Base-by-base conservation (phyloP, 164 flowering plant genomes). In the Echeveria elegans region DNA sequence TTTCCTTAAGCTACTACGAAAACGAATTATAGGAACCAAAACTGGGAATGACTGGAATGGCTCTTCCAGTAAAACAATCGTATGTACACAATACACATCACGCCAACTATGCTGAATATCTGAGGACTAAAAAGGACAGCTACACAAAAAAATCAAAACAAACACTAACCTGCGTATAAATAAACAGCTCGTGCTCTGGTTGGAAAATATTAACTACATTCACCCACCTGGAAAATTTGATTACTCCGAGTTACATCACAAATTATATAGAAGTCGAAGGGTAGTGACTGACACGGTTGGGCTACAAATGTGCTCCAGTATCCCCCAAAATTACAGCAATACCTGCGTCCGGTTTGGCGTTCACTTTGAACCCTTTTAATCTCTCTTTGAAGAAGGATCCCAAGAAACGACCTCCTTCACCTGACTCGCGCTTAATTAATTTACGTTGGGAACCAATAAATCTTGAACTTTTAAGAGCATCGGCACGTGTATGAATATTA, bases 261-360 rank as follows among this genome's bases (percentile, higher is more conserved):
- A 23, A 52, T 6, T 21, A 23, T 9, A 18, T 6, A 4, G 26
- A 50, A 26, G 30, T 14, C 15, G 4, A 16, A 19, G 26, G 9
- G 30, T 24, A 26, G 8, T 5, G 60, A 26, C 60, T 23, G 60
- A 56, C 4, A 56, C 5, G 0, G 61, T 14, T 56, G 32, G 32
- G 19, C n/a, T 56, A 56, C 61, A 56, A 56, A 7, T 32, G 26
- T 56, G 61, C 61, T 56, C 61, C 61, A 15, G 32, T 26, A 14
- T 56, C 61, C 19, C 61, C 61, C 61, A 56, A 28, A 28, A 56
- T 56, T 26, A 56, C 32, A 26, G 61, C 61, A 14, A 56, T 56
- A 5, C 61, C 61, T 14, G 61, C 19, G 10, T 28, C 61, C 0
- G 32, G 19, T 56, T 28, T 56, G 61, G 32, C 1, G 31, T 56